Evolutionary conservation across 208 protist genomes (phyloP), one percentile per base, ranked within the genome.

Genomic region (Crithidia thermophila): DNA sequence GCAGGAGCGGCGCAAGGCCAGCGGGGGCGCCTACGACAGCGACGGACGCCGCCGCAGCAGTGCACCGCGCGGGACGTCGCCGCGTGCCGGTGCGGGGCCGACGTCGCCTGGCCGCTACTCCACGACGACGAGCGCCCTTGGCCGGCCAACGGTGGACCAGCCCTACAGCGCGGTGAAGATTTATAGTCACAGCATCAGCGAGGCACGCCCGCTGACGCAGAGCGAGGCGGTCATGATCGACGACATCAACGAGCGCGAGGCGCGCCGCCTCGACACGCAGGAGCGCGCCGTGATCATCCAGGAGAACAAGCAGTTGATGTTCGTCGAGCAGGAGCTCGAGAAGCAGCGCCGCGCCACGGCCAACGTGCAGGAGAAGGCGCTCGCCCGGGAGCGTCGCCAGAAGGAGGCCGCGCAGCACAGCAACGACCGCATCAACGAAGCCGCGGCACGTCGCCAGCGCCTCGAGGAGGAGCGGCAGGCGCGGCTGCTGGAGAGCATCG

Each of bases 221-320:
- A 71, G 56, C 8, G 87, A 90, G 62, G 23, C 51, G 25, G 42
- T 67, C 5, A 68, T 82, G 65, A 64, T 90, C 23, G 69, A 82
- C 5, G 76, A 86, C 21, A 93, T 90, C 64, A 65, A 83, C 43
- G 82, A 90, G 62, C 76, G 80, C 10, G 84, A 93, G 60, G 56
- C 72, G 18, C 72, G 66, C 51, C 64, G 59, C 23, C 36, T 61
- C 30, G 83, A 88, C 39, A 75, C 62, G 31, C 75, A 59, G 30
- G 64, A 81, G 21, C 77, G 87, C 53, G 72, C 75, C 14, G 43
- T 33, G 23, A 39, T 72, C 21, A 60, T 74, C 18, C 61, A 78
- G 52, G 75, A 85, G 58, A 73, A 63, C 51, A 78, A 60, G 45
- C 53, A 85, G 50, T 46, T 82, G 11, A 70, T 69, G 37, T 42